A percentile compares a stretch with the other conserved stretches of the same genome.
phyloP scores from a whole-genome alignment of 192 early-diverging fungal genomes.

The Podila epigama region DNA sequence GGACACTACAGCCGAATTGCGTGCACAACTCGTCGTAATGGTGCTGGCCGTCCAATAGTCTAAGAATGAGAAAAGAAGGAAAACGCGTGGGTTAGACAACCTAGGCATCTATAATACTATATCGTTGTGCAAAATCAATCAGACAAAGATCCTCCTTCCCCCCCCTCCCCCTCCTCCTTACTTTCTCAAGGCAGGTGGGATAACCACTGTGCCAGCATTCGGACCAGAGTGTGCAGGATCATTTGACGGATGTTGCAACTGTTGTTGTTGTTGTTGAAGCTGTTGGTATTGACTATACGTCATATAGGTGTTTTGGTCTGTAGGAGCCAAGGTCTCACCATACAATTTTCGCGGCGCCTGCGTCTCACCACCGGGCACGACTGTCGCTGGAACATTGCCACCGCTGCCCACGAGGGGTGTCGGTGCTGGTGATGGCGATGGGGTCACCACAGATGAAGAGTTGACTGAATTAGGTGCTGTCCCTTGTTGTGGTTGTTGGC shows the following conservation, averaged over 20 bases:
- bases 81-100: not conserved
- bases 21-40: slow-evolving; percentile 85
- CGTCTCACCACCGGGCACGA: not conserved
- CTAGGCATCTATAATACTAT: too few relatives aligned
- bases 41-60: slow-evolving; percentile 66
- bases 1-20: slow-evolving; percentile 60
- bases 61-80: not conserved
- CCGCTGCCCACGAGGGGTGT: slow-evolving; percentile 3
- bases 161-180: too few relatives aligned
- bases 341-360: slow-evolving; percentile 15
- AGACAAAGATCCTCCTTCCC: too few relatives aligned
- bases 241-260: not conserved
- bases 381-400: not conserved
- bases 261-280: not conserved
- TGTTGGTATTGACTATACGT: not conserved
- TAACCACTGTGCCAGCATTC: not conserved
- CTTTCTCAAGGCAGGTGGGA: slow-evolving; percentile 30
- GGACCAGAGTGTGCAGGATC: not conserved
- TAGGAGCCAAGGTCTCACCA: slow-evolving; percentile 10
- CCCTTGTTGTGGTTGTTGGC: not conserved
- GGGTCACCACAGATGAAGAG: not conserved
- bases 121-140: not conserved
- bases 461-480: not conserved
- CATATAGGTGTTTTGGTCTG: slow-evolving; percentile 9
- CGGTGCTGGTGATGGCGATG: not conserved